Conservation (phyloP, 371 early-diverging fungal species). For the Mucor velutinosus region DNA sequence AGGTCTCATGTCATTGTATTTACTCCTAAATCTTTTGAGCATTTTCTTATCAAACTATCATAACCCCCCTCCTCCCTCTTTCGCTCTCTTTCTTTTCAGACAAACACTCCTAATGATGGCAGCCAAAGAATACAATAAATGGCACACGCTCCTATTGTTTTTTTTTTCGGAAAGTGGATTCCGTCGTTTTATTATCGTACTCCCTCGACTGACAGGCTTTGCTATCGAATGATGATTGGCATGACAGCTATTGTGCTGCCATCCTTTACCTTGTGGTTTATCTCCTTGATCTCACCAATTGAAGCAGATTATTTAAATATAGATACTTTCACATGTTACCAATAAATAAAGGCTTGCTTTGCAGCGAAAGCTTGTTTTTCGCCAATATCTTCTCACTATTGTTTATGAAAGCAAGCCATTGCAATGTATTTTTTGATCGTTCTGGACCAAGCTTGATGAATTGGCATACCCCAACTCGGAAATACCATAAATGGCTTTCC, state of each 20-base stretch:
- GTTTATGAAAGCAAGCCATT: neutral
- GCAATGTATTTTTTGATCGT: neutral
- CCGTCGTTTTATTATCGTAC: neutral
- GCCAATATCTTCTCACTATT: neutral
- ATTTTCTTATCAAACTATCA: neutral
- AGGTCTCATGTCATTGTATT: constrained; percentile 1
- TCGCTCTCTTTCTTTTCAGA: neutral
- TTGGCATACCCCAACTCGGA: neutral
- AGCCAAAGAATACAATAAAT: neutral
- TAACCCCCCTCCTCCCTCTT: neutral
- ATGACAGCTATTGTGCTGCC: neutral
- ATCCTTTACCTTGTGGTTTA: neutral
- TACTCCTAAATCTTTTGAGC: neutral
- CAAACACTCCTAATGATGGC: neutral
- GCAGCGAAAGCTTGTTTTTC: neutral
- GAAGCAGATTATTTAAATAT: neutral
- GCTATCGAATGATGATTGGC: neutral
- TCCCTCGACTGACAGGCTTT: neutral
- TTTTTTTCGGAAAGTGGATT: neutral
- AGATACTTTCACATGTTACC: neutral
- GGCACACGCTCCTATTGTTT: neutral
- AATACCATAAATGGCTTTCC: neutral
- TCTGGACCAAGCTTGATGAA: neutral
- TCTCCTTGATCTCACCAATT: neutral
- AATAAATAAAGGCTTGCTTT: neutral